Evolutionary conservation across 2,329 filamentous ascomycete genomes (phyloP).

Genomic region (Hypoxylon sp.): DNA sequence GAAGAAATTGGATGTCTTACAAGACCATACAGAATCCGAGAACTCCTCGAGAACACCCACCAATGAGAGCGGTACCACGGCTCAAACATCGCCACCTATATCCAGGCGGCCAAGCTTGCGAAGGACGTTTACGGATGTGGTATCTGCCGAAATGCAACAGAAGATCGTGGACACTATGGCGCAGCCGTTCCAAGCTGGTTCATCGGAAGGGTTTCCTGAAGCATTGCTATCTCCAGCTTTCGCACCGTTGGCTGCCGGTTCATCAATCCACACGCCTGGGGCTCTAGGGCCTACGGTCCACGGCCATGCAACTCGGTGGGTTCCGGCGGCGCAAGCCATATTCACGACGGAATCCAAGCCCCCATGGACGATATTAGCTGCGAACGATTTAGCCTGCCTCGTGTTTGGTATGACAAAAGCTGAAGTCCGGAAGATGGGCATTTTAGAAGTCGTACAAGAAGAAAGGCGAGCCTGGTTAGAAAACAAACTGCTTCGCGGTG

Average conservation of each 20-base stretch:
- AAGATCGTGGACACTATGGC: conserved; percentile 86
- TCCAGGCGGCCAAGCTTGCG: conserved; percentile 75
- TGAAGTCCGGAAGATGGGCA: conserved; percentile 93
- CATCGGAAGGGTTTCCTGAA: conserved; percentile 49
- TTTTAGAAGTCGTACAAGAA: conserved; percentile 91
- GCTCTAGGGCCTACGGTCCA: conserved; percentile 72
- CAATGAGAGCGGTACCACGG: conserved; percentile 63
- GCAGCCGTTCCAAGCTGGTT: conserved; percentile 75
- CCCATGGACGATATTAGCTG: conserved; percentile 95
- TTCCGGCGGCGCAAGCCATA: conserved; percentile 91
- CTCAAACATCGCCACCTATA: conserved; percentile 61
- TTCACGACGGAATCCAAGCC: conserved; percentile 93
- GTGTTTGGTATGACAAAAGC: conserved; percentile 99
- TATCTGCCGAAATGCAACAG: conserved; percentile 76
- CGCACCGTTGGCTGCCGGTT: conserved; percentile 52
- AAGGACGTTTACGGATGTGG: conserved; percentile 87
- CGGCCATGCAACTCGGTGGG: conserved; percentile 88
- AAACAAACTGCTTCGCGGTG: conserved; percentile 76
- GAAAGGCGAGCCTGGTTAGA: conserved; percentile 91
- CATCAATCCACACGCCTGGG: conserved; percentile 54
- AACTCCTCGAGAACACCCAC: conserved; percentile 63
- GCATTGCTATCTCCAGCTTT: conserved; percentile 54
- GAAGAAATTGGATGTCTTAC: conserved; percentile 30
- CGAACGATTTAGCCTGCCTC: conserved; percentile 94
- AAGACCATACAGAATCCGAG: conserved; percentile 52